Evolutionary conservation across 1,284 basidiomycete genomes (phyloP), one percentile per base, ranked within the genome.

Genomic region (Boletellus deceptivus): DNA sequence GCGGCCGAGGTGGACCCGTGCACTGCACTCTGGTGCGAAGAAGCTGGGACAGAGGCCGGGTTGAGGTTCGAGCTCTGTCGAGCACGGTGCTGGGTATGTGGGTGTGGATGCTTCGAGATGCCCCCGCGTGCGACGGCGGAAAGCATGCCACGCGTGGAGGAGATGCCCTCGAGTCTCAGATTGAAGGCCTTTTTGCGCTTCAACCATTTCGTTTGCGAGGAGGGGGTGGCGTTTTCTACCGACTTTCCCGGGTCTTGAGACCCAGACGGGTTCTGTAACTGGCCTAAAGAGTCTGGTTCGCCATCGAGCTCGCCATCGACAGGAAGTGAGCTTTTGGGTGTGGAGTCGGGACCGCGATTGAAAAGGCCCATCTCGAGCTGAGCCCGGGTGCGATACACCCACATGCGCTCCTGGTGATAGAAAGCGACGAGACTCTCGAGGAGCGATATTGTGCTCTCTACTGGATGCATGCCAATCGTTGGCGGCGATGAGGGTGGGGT

Each of bases 351-450:
- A 2, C 10, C 8, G 60, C 59, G 58, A n/a, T 64, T 57, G 55
- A 64, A 61, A 27, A 65, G 55, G 33, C 62, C 66, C 58, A 74
- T 70, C 60, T 77, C 75, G 37, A 80, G 70, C 43, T 70, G 65
- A 18, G 73, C 72, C 22, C 77, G 74, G 34, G 76, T 76, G 39
- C 74, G 78, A 59, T 82, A 79, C 5, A 86, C 77, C 83, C 85
- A 87, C 69, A 78, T 78, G 39, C 79, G 79, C 68, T 85, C 81
- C 58, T 81, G 75, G 60, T 84, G 79, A 64, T 88, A 87, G 59
- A 83, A 86, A 14, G 76, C 69, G 40, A 82, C 72, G 48, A 88
- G 78, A 31, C 78, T 75, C 55, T 85, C 78, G 59, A 87, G 78
- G 57, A 83, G 76, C 53, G 74, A 70, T 45, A 78, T 70, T 16